Evolutionary conservation across 768 basidiomycete species (phyloP).

Genomic region (Xanthoconium purpureum): DNA sequence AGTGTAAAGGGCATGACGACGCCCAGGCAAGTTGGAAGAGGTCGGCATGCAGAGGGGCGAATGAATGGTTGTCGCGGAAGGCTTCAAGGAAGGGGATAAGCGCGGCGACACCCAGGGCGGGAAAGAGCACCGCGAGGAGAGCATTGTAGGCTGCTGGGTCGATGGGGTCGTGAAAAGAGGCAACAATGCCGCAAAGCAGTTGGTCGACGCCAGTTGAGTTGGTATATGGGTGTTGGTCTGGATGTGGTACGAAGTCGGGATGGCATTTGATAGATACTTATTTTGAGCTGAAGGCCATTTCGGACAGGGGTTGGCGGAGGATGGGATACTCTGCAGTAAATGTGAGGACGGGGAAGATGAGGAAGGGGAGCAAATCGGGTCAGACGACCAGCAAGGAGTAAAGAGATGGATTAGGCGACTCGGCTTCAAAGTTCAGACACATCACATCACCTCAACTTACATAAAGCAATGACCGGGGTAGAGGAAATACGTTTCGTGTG

Average conservation of each 20-base stretch:
- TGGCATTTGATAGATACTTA: too few relatives aligned
- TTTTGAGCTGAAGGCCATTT: too few relatives aligned
- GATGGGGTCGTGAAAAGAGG: conserved; percentile 42
- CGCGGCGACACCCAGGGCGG: conserved; percentile 14
- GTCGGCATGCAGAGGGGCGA: conserved; percentile 41
- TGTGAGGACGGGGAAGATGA: conserved; percentile 19
- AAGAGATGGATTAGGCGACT: background rate
- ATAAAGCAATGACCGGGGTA: too few relatives aligned
- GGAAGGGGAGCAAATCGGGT: conserved; percentile 12
- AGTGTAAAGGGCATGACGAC: conserved; percentile 48
- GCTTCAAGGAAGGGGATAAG: conserved; percentile 47
- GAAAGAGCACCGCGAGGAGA: conserved; percentile 12
- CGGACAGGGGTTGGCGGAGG: too few relatives aligned
- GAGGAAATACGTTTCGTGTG: too few relatives aligned
- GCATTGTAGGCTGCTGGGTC: conserved; percentile 11
- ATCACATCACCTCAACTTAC: too few relatives aligned
- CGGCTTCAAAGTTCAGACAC: too few relatives aligned
- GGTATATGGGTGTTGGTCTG: conserved; percentile 35
- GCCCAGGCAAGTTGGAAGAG: conserved; percentile 42
- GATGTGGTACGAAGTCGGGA: too few relatives aligned
- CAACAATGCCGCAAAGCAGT: conserved; percentile 30
- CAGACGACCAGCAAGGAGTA: background rate
- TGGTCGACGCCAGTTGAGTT: conserved; percentile 17
- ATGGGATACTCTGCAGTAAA: conserved; percentile 8
- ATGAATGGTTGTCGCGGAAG: conserved; percentile 35